phyloP scores from a whole-genome alignment of 768 basidiomycete genomes.

The Mycena galopus region DNA sequence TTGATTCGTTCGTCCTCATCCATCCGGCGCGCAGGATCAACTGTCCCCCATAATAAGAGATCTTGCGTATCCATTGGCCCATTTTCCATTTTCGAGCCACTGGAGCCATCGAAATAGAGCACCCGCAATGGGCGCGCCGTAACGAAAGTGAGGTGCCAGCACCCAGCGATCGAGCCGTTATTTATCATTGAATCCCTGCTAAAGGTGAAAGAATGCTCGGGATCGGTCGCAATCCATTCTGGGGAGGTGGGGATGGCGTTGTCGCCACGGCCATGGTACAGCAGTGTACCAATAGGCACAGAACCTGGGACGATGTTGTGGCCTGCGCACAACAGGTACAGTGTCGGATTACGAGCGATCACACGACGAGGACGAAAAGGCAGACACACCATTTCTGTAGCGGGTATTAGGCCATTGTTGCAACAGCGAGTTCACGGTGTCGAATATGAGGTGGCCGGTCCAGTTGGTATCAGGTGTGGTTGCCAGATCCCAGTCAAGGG shows the following conservation, averaged over 20 bases:
- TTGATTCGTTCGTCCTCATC: background rate
- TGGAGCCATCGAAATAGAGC: slow-evolving; percentile 66
- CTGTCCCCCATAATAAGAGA: slow-evolving; percentile 56
- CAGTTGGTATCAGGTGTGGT: slow-evolving; percentile 26
- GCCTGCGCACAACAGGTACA: slow-evolving; percentile 30
- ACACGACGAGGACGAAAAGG: background rate
- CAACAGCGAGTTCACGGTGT: slow-evolving; percentile 35
- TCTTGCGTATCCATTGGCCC: slow-evolving; percentile 64
- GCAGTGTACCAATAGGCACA: slow-evolving; percentile 35
- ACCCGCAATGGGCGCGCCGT: slow-evolving; percentile 56
- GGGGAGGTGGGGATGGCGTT: slow-evolving; percentile 24
- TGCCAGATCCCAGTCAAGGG: background rate
- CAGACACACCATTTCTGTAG: slow-evolving; percentile 50
- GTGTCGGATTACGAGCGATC: slow-evolving; percentile 1
- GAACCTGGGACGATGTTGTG: slow-evolving; percentile 38
- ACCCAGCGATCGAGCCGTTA: slow-evolving; percentile 37
- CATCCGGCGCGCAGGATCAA: background rate
- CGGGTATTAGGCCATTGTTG: slow-evolving; percentile 56
- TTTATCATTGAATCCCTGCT: slow-evolving; percentile 39
- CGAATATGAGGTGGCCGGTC: slow-evolving; percentile 44
- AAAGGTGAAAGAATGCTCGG: slow-evolving; percentile 45
- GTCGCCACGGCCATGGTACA: slow-evolving; percentile 39
- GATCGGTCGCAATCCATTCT: slow-evolving; percentile 40
- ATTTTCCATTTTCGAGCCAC: slow-evolving; percentile 56
- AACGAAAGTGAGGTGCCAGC: slow-evolving; percentile 57